These are phyloP conservation scores for Amanita inopinata DNA, from an alignment of 768 basidiomycete genomes.

Conservation along the genomic window DNA sequence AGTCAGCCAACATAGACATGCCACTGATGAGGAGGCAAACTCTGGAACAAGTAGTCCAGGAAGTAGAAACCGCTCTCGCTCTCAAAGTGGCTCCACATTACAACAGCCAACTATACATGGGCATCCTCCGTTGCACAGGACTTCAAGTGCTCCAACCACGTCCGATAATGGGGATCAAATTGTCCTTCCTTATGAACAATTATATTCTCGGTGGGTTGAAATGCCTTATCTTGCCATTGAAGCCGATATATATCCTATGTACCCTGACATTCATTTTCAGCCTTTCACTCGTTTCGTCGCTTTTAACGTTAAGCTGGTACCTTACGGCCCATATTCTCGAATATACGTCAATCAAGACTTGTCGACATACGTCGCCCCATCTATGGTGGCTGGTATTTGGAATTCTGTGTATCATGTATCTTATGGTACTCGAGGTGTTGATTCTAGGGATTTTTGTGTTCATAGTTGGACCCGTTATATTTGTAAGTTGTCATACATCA, in stretches of 20 bases:
- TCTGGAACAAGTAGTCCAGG: not conserved
- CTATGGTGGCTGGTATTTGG: conserved; percentile 84
- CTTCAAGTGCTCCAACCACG: not conserved
- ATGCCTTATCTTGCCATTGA: too few relatives aligned
- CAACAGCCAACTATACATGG: not conserved
- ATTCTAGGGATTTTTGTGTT: conserved; percentile 70
- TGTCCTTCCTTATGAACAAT: conserved; percentile 1
- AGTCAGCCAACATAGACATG: conserved; percentile 1
- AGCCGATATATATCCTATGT: too few relatives aligned
- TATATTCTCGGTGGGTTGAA: conserved; percentile 31
- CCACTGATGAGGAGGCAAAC: conserved; percentile 3
- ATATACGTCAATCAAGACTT: conserved; percentile 68
- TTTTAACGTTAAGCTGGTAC: conserved; percentile 77
- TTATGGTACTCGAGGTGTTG: conserved; percentile 61
- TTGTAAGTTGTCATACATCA: conserved; percentile 38
- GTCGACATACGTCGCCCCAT: conserved; percentile 66
- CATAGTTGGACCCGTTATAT: conserved; percentile 67
- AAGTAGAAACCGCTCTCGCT: not conserved
- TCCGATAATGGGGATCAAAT: not conserved
- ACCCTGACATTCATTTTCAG: too few relatives aligned
- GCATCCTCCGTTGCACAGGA: not conserved
- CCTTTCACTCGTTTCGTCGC: conserved; percentile 52
- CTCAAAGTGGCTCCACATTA: not conserved
- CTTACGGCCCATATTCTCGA: conserved; percentile 70
- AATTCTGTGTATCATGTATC: conserved; percentile 70